Evolutionary conservation across 78 protist genomes (phyloP), one percentile per base, ranked within the genome.

Genomic region (slime mould (Dictyostelium discoideum)): DNA sequence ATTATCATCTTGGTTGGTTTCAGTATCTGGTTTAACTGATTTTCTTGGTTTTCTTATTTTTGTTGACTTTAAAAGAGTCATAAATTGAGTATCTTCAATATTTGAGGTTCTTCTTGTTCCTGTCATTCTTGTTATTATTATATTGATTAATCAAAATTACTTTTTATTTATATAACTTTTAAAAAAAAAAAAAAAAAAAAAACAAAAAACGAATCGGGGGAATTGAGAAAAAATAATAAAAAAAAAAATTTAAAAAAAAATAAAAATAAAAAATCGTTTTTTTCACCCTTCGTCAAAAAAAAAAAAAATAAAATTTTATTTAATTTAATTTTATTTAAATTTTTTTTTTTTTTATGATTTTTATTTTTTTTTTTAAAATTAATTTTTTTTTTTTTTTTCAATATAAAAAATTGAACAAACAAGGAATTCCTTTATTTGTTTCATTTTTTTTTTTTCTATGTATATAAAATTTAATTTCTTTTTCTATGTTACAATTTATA

Each of bases 101-200:
- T 11, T 67, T 67, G 76, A 67, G 2, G 76, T 67, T 67, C 76
- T 67, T 67, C 76, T 67, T 67, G 76, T 67, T 67, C 76, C 76
- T 6, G 76, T 67, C 76, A 67, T 67, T 60, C 10, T 60, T 60
- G 10, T 3, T 44, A 44, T 7, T 44, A 44, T 44, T 44, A 44
- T 7, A 7, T 44, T 44, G 48, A 2, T 44, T 44, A 44, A 44
- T 44, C 48, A 44, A 44, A 7, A 44, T 50, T 50, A 50, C 16
- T 11, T 9, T 50, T 11, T 50, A 50, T n/a, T n/a, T n/a, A n/a
- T n/a, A n/a, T n/a, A n/a, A n/a, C n/a, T n/a, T n/a, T n/a, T n/a
- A 9, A 13, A 11, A 13, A 5, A 9, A 44, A 5, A 44, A 5
- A 44, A 44, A 44, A 44, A 2, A 44, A 44, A 0, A 44, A 44